These are phyloP conservation scores for Breviolum minutum DNA, from an alignment of 73 alveolate species.

Conservation along the genomic window DNA sequence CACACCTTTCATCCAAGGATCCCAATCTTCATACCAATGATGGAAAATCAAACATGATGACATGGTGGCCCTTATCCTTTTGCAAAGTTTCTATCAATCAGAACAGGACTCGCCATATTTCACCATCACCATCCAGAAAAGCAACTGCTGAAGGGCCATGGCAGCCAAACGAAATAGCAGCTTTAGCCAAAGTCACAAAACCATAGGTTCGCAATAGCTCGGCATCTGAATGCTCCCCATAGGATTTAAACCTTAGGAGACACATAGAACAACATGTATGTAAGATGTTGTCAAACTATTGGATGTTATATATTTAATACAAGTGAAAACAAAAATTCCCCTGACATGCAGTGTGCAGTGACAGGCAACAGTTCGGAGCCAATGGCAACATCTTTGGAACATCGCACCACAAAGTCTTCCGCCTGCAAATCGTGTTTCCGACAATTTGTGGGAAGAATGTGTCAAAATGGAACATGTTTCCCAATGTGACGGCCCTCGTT, in stretches of 20 bases:
- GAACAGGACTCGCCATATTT: too few species aligned
- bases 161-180: background rate
- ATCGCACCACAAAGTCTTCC: constrained; percentile 58
- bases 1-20: too few species aligned
- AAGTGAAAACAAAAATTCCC: background rate
- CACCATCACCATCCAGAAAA: too few species aligned
- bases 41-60: too few species aligned
- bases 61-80: too few species aligned
- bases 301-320: too few species aligned
- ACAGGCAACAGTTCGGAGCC: constrained; percentile 39
- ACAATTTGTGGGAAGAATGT: background rate
- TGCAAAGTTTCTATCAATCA: too few species aligned
- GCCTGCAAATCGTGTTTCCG: background rate
- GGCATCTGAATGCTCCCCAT: constrained; percentile 71
- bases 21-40: too few species aligned
- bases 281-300: too few species aligned
- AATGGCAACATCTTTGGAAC: constrained; percentile 37
- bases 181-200: constrained; percentile 8
- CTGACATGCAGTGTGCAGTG: background rate
- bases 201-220: constrained; percentile 95
- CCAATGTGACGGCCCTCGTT: too few species aligned
- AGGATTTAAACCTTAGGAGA: constrained; percentile 44
- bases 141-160: background rate
- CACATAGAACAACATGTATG: background rate
- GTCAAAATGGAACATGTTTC: background rate